Conservation (phyloP, 2,329 filamentous ascomycete genomes). For the Phialemonium atrogriseum region DNA sequence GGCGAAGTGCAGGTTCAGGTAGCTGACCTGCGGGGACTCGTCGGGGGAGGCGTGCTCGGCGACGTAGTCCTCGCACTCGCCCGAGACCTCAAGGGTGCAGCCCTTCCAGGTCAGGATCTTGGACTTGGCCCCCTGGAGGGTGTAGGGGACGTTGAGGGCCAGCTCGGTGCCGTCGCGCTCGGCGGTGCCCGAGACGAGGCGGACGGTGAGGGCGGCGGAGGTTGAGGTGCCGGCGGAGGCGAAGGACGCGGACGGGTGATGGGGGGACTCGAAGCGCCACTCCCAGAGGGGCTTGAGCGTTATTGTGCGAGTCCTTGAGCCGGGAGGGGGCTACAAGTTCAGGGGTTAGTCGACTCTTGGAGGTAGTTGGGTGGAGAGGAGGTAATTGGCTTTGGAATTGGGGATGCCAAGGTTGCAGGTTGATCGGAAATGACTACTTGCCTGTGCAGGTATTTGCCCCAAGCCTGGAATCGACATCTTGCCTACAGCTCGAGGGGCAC, state of each 20-base stretch:
- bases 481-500: too few species aligned
- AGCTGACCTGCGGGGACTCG: slow-evolving; percentile 72
- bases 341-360: too few species aligned
- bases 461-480: slow-evolving; percentile 67
- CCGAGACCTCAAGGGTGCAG: slow-evolving; percentile 72
- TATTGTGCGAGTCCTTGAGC: slow-evolving; percentile 34
- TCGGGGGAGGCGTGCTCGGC: slow-evolving; percentile 60
- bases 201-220: slow-evolving; percentile 26
- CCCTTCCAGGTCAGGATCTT: slow-evolving; percentile 91
- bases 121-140: slow-evolving; percentile 72
- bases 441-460: slow-evolving; percentile 56
- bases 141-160: slow-evolving; percentile 70
- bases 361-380: slow-evolving; percentile 14
- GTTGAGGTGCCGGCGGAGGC: slow-evolving; percentile 13
- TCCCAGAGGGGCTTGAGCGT: slow-evolving; percentile 58
- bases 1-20: slow-evolving; percentile 81
- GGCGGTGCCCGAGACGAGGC: slow-evolving; percentile 73
- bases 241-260: slow-evolving; percentile 36
- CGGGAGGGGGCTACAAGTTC: slow-evolving; percentile 24
- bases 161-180: slow-evolving; percentile 96
- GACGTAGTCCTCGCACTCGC: slow-evolving; percentile 45
- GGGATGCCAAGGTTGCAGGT: background rate
- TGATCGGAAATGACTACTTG: slow-evolving; percentile 24
- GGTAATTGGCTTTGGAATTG: slow-evolving; percentile 9
- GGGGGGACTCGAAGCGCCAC: slow-evolving; percentile 69